phyloP scores from a whole-genome alignment of 2,329 filamentous ascomycete species.

The Parastagonospora nodorum region DNA sequence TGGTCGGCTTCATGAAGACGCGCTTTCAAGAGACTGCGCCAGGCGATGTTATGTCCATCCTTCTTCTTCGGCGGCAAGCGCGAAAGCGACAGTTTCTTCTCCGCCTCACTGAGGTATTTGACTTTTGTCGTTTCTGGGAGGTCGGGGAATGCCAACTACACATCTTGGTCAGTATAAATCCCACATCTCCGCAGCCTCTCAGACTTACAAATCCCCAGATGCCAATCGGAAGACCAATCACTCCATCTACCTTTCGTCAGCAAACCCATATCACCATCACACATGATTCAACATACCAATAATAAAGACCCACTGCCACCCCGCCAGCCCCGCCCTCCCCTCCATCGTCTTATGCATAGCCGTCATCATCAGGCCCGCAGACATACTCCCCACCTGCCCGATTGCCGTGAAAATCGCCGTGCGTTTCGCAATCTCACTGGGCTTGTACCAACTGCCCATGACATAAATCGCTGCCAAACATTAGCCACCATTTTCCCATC shows the following conservation, averaged over 20 bases:
- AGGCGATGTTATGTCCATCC: conserved; percentile 23
- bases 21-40: conserved; percentile 22
- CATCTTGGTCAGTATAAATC: not conserved
- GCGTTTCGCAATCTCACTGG: conserved; percentile 29
- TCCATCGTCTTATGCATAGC: conserved; percentile 31
- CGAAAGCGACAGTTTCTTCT: conserved; percentile 21
- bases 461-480: conserved; percentile 15
- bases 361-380: conserved; percentile 34
- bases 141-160: conserved; percentile 27
- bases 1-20: conserved; percentile 16
- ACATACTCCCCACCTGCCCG: conserved; percentile 32
- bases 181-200: not conserved
- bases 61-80: conserved; percentile 26
- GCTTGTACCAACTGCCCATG: conserved; percentile 32
- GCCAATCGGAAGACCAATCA: conserved; percentile 30
- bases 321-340: conserved; percentile 17
- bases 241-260: conserved; percentile 18
- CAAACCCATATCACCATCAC: not conserved
- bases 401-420: conserved; percentile 31
- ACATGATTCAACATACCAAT: conserved; percentile 12
- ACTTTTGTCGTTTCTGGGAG: conserved; percentile 21
- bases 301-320: conserved; percentile 35
- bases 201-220: conserved; percentile 24
- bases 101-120: conserved; percentile 17
- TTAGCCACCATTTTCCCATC: no score